Evolutionary conservation across 768 basidiomycete genomes (phyloP).

Genomic region (Lyophyllum shimeji): DNA sequence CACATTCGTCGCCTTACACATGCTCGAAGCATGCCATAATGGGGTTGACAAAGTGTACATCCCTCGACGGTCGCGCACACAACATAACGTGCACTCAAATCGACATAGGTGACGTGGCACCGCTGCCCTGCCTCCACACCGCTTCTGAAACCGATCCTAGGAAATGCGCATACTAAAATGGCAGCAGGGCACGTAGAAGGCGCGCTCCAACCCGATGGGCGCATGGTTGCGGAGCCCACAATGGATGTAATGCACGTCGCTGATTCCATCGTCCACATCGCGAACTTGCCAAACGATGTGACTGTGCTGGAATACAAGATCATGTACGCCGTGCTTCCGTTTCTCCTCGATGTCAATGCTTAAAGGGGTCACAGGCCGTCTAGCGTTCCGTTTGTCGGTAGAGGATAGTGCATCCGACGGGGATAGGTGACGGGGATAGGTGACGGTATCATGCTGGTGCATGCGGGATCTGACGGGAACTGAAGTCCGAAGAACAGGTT

Average conservation of each 20-base stretch:
- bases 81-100: slow-evolving; percentile 80
- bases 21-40: slow-evolving; percentile 78
- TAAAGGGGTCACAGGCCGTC: slow-evolving; percentile 18
- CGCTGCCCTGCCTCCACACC: not conserved
- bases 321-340: slow-evolving; percentile 48
- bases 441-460: not conserved
- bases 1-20: slow-evolving; percentile 63
- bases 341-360: not conserved
- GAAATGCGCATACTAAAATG: slow-evolving; percentile 72
- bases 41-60: slow-evolving; percentile 74
- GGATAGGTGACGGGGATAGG: not conserved
- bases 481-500: not conserved
- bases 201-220: slow-evolving; percentile 69
- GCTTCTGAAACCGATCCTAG: slow-evolving; percentile 28
- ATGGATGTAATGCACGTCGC: slow-evolving; percentile 77
- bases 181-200: slow-evolving; percentile 45
- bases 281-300: slow-evolving; percentile 64
- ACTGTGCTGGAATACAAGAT: slow-evolving; percentile 72
- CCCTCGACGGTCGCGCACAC: slow-evolving; percentile 73
- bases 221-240: slow-evolving; percentile 51
- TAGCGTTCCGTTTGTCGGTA: slow-evolving; percentile 27
- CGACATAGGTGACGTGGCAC: slow-evolving; percentile 62
- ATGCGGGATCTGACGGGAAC: not conserved
- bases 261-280: slow-evolving; percentile 68
- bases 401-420: slow-evolving; percentile 17